These are phyloP conservation scores for Malassezia japonica DNA, from an alignment of 1,284 basidiomycete species.

Conservation along the genomic window DNA sequence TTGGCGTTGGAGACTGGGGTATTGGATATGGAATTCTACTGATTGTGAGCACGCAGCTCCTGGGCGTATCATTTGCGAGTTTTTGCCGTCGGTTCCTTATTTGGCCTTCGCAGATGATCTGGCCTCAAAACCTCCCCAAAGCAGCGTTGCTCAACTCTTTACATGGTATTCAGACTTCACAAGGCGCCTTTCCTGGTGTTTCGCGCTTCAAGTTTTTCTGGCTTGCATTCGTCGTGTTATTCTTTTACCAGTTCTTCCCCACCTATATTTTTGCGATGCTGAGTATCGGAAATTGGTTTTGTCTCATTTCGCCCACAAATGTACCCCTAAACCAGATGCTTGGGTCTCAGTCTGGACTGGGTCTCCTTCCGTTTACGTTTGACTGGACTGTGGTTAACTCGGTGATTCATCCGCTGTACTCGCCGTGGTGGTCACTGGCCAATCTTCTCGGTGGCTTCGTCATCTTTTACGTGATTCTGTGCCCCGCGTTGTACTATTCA, in stretches of 20 bases:
- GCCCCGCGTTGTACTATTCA: constrained; percentile 64
- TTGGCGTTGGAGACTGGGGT: background rate
- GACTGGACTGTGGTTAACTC: constrained; percentile 89
- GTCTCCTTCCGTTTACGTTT: constrained; percentile 80
- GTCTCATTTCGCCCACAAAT: constrained; percentile 36
- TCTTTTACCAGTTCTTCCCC: constrained; percentile 62
- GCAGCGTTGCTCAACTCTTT: constrained; percentile 34
- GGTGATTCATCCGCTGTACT: constrained; percentile 80
- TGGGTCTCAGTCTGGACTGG: constrained; percentile 51
- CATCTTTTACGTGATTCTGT: constrained; percentile 72
- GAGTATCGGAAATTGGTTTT: constrained; percentile 34
- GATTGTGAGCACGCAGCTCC: constrained; percentile 51
- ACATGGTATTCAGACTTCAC: constrained; percentile 26
- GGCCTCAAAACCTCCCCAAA: constrained; percentile 34
- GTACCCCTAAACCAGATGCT: constrained; percentile 36
- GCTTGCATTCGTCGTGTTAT: constrained; percentile 48
- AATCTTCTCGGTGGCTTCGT: constrained; percentile 82
- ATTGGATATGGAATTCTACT: constrained; percentile 47
- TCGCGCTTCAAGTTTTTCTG: constrained; percentile 30
- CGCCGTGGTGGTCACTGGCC: constrained; percentile 93
- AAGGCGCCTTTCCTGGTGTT: constrained; percentile 51
- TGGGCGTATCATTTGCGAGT: constrained; percentile 40
- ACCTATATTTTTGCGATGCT: constrained; percentile 34
- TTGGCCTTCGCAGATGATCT: constrained; percentile 41
- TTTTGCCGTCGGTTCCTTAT: constrained; percentile 37